Evolutionary conservation across 2,329 filamentous ascomycete genomes (phyloP).

Genomic region (Triangularia verruculosa): DNA sequence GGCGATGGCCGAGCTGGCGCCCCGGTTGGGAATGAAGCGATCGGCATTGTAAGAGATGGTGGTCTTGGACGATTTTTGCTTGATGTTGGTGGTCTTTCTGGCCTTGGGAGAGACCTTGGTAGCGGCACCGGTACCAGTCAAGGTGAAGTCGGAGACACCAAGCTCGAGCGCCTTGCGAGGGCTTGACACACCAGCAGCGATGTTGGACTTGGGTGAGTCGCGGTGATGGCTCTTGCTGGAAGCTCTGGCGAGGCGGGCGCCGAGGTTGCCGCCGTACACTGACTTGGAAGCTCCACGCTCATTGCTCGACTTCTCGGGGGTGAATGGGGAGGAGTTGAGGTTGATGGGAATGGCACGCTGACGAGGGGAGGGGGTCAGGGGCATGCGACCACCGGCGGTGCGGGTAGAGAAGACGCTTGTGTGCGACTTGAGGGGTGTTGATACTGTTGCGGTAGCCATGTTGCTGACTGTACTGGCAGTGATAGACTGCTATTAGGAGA

Average conservation of each 20-base stretch:
- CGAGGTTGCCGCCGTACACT: slow-evolving; percentile 75
- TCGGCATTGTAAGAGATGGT: slow-evolving; percentile 79
- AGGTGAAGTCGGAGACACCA: slow-evolving; percentile 86
- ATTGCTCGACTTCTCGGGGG: slow-evolving; percentile 60
- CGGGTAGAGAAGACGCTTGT: slow-evolving; percentile 87
- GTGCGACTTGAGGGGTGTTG: slow-evolving; percentile 93
- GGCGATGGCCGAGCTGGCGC: slow-evolving; percentile 81
- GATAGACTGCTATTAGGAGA: slow-evolving; percentile 28
- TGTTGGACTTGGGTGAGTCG: slow-evolving; percentile 96
- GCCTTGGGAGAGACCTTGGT: slow-evolving; percentile 60
- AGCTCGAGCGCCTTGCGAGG: slow-evolving; percentile 83
- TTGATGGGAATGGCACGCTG: slow-evolving; percentile 52
- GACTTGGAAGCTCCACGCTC: slow-evolving; percentile 64
- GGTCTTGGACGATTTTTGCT: slow-evolving; percentile 65
- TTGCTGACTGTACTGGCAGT: slow-evolving; percentile 36
- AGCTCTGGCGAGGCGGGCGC: slow-evolving; percentile 73
- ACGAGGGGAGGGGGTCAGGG: slow-evolving; percentile 86
- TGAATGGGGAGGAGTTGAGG: slow-evolving; percentile 70
- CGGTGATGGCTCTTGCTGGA: slow-evolving; percentile 63
- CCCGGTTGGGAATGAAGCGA: slow-evolving; percentile 93
- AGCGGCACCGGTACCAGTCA: slow-evolving; percentile 74
- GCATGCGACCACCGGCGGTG: slow-evolving; percentile 91
- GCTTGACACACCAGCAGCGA: slow-evolving; percentile 69
- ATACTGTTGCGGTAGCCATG: slow-evolving; percentile 81
- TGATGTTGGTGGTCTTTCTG: slow-evolving; percentile 53